Evolutionary conservation across 176 grass and related monocot species (phyloP).

Genomic region (Carex cristatella): DNA sequence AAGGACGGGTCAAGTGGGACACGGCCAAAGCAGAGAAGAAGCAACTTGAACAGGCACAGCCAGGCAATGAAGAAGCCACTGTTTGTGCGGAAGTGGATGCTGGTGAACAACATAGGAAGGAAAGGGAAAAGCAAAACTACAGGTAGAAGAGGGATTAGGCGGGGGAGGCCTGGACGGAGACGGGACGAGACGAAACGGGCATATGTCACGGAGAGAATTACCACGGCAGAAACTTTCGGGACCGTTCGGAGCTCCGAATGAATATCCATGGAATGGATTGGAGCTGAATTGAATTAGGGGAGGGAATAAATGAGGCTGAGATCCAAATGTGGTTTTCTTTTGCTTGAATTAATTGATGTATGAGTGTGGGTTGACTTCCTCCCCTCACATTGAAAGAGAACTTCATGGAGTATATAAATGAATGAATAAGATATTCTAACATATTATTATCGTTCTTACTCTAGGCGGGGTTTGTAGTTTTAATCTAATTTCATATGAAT

Average conservation of each 20-base stretch:
- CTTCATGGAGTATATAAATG: too few species aligned
- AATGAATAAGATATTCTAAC: too few species aligned
- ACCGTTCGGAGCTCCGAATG: background rate
- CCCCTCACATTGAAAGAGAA: background rate
- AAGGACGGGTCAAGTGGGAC: conserved; percentile 19
- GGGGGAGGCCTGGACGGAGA: conserved; percentile 12
- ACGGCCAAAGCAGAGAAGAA: conserved; percentile 23
- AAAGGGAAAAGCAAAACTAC: conserved; percentile 10
- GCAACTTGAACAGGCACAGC: conserved; percentile 23
- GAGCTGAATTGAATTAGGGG: background rate
- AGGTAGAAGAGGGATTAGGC: conserved; percentile 7
- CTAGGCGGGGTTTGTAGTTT: too few species aligned
- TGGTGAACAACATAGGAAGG: conserved; percentile 19
- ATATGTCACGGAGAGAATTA: background rate
- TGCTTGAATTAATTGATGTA: background rate
- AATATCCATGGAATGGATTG: background rate
- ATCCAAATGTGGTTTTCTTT: background rate
- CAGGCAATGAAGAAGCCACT: conserved; percentile 12
- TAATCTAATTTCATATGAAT: too few species aligned
- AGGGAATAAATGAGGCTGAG: background rate
- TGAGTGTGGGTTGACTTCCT: background rate
- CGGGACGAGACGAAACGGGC: conserved; percentile 5
- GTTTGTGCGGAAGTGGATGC: conserved; percentile 13
- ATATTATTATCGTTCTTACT: too few species aligned
- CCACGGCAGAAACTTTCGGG: background rate